phyloP scores from a whole-genome alignment of 2,329 filamentous ascomycete species.

The Xylariaceae sp. region DNA sequence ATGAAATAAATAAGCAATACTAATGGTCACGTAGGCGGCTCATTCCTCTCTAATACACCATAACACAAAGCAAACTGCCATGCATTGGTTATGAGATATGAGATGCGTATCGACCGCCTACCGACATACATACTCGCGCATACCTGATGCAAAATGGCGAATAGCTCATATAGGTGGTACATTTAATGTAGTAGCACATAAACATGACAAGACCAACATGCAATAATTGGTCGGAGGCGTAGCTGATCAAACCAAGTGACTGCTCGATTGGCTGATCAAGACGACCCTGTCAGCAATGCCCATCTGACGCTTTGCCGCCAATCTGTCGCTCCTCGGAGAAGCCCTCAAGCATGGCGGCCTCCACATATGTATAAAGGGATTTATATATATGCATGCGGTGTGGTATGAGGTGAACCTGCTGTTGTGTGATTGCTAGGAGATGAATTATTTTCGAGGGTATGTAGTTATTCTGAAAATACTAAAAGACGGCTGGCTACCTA shows the following conservation, averaged over 20 bases:
- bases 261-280: slow-evolving; percentile 29
- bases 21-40: background rate
- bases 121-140: slow-evolving; percentile 21
- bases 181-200: slow-evolving; percentile 21
- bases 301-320: slow-evolving; percentile 34
- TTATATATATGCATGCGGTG: background rate
- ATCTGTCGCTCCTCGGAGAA: slow-evolving; percentile 22
- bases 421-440: no score
- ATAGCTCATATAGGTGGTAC: slow-evolving; percentile 18
- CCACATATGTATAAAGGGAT: background rate
- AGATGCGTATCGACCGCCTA: slow-evolving; percentile 16
- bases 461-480: no score
- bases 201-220: slow-evolving; percentile 15
- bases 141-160: slow-evolving; percentile 24
- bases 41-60: slow-evolving; percentile 13
- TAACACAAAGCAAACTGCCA: slow-evolving; percentile 8
- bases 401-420: no score
- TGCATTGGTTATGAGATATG: slow-evolving; percentile 7
- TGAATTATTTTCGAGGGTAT: no score
- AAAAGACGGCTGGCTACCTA: no score
- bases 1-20: background rate
- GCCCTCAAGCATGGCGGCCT: background rate
- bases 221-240: slow-evolving; percentile 27
- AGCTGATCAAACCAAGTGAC: slow-evolving; percentile 30
- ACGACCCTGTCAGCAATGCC: slow-evolving; percentile 24